Evolutionary conservation across 352 stramenopile genomes (phyloP), one percentile per base, ranked within the genome.

Genomic region (Phytopythium delawarense): DNA sequence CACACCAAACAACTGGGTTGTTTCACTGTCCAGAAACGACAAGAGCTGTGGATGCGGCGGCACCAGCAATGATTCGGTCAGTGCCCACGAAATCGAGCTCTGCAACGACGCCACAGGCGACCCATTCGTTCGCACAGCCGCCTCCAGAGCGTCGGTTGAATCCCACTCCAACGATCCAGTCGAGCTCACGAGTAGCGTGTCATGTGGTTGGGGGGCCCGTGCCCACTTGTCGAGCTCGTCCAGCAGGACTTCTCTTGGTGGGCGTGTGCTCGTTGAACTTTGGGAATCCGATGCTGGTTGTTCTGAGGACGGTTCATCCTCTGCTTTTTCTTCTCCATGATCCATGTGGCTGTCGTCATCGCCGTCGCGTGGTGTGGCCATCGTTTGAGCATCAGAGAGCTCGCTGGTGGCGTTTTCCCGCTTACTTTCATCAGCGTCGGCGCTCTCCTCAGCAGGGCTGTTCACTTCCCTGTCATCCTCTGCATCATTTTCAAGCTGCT

Each of bases 211-310:
- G 0, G 21, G 40, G 7, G 16, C 40, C 20, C 23, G 23, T 8
- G 55, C 55, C 55, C 55, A 61, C 23, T 50, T 61, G 4, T 42
- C 37, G 25, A 61, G 55, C 40, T 61, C 55, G 2, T 61, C 55
- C 23, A 61, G 55, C 18, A 61, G 30, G 4, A 32, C 23, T 42
- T 61, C 23, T 30, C 16, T 21, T 30, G 55, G 25, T 13, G 23
- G 46, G 1, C 2, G 46, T 34, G 23, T 13, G 11, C 13, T 52
- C 15, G 12, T 16, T n/a, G 5, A 0, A 12, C 20, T 20, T n/a
- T 7, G 12, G 8, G 23, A 18, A 7, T n/a, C 23, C 9, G 23
- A n/a, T 21, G 2, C 4, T 21, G 46, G 46, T n/a, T 11, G 21
- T n/a, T n/a, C 11, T 16, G 12, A 7, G 12, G 46, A n/a, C 2